Percentiles rank a stretch among this genome's conserved stretches.
These are phyloP conservation scores for Cryptococcus sp. DNA, from an alignment of 1,284 basidiomycete species.

Conservation along the genomic window DNA sequence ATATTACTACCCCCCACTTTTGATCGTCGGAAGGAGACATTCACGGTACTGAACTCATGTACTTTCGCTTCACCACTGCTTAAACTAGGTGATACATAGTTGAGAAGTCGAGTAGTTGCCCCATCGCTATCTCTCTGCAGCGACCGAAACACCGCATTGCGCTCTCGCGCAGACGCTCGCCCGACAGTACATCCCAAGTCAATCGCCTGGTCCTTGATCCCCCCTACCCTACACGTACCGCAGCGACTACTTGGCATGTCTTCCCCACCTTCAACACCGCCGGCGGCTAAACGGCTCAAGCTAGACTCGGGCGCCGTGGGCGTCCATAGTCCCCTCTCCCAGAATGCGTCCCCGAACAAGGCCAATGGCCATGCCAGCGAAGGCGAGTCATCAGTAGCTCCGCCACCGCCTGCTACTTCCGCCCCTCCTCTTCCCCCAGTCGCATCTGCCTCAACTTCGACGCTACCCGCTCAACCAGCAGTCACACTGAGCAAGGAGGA, in stretches of 20 bases:
- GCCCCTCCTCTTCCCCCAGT: constrained; percentile 11
- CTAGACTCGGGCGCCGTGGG: constrained; percentile 12
- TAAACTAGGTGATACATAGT: too few relatives aligned
- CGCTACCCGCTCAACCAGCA: constrained; percentile 1
- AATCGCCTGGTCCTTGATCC: too few relatives aligned
- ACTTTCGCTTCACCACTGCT: too few relatives aligned
- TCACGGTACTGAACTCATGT: too few relatives aligned
- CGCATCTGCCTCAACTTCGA: constrained; percentile 16
- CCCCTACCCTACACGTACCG: not conserved
- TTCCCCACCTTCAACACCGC: constrained; percentile 38
- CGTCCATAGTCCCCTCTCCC: constrained; percentile 10
- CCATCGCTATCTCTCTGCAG: too few relatives aligned
- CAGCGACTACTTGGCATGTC: constrained; percentile 7
- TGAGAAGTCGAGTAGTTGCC: too few relatives aligned
- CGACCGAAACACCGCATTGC: too few relatives aligned
- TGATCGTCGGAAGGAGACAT: too few relatives aligned
- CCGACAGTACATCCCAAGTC: too few relatives aligned
- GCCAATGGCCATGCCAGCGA: constrained; percentile 24
- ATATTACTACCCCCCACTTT: too few relatives aligned
- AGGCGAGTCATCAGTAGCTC: constrained; percentile 1
- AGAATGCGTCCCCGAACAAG: constrained; percentile 13
- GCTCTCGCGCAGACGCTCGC: too few relatives aligned
- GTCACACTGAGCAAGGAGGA: not conserved
- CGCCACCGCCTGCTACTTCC: constrained; percentile 19
- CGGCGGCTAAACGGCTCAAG: constrained; percentile 38